phyloP scores from a whole-genome alignment of 176 grass and related monocot species.

The Tillandsia leiboldiana region DNA sequence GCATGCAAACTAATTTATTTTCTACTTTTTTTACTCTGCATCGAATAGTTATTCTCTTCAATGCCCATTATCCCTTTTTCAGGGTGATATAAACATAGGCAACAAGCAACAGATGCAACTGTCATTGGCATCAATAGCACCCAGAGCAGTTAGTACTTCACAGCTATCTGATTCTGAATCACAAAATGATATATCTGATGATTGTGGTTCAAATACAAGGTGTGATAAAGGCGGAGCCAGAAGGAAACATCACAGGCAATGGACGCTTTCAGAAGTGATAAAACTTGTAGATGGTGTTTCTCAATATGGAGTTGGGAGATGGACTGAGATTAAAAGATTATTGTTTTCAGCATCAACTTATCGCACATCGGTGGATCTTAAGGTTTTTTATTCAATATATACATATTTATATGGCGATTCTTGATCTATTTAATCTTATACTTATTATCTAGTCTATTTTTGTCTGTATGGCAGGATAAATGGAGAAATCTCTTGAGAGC shows the following conservation, averaged over 20 bases:
- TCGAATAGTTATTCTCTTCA: neutral
- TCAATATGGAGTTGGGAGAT: conserved; percentile 21
- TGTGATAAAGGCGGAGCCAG: conserved; percentile 2
- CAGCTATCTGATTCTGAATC: neutral
- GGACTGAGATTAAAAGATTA: conserved; percentile 24
- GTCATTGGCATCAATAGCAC: neutral
- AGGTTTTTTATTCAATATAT: conserved; percentile 9
- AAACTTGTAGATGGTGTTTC: conserved; percentile 28
- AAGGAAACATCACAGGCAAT: conserved; percentile 21
- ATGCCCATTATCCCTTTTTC: neutral
- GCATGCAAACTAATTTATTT: neutral
- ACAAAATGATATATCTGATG: conserved; percentile 1
- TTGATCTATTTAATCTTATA: neutral
- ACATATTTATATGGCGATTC: neutral
- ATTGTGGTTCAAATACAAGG: neutral
- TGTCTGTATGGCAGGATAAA: conserved; percentile 15
- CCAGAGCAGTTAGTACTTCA: neutral
- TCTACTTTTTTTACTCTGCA: neutral
- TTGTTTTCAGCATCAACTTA: conserved; percentile 18
- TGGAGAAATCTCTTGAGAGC: conserved; percentile 30
- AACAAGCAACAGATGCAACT: conserved; percentile 2
- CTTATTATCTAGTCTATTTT: neutral
- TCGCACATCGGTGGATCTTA: conserved; percentile 25
- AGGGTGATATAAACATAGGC: conserved; percentile 2
- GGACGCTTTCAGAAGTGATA: conserved; percentile 25